These are phyloP conservation scores for Magnolia sinica DNA, from an alignment of 164 flowering plant species.

Conservation along the genomic window DNA sequence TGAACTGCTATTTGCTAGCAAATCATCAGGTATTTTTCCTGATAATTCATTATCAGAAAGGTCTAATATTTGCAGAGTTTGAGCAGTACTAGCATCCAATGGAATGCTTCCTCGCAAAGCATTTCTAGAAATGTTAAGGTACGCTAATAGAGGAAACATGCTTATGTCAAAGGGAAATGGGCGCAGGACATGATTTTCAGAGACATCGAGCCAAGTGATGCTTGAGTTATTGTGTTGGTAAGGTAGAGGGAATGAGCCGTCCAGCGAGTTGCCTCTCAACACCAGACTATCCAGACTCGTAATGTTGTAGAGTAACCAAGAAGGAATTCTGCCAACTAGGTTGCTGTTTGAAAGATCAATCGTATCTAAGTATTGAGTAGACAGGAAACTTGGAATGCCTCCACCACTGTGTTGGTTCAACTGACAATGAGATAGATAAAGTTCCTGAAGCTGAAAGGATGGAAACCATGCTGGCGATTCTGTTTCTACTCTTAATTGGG, in stretches of 20 bases:
- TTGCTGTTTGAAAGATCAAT: not conserved
- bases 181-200: not conserved
- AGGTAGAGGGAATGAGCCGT: not conserved
- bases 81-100: not conserved
- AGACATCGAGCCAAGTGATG: not conserved
- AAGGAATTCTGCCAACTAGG: not conserved
- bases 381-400: not conserved
- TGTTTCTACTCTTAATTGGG: not conserved
- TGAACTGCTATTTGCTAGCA: not conserved
- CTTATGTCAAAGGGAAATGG: not conserved
- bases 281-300: not conserved
- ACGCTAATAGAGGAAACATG: not conserved
- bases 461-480: not conserved
- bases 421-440: not conserved
- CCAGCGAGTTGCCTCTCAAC: not conserved
- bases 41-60: not conserved
- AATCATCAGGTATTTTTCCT: not conserved
- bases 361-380: not conserved
- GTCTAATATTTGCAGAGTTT: not conserved
- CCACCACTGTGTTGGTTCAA: not conserved
- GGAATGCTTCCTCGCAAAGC: not conserved
- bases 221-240: not conserved
- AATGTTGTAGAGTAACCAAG: not conserved
- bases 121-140: conserved; percentile 5
- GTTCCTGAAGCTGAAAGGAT: not conserved